These are phyloP conservation scores for Solanum tarijense DNA, from an alignment of 257 asterid species.

Conservation along the genomic window DNA sequence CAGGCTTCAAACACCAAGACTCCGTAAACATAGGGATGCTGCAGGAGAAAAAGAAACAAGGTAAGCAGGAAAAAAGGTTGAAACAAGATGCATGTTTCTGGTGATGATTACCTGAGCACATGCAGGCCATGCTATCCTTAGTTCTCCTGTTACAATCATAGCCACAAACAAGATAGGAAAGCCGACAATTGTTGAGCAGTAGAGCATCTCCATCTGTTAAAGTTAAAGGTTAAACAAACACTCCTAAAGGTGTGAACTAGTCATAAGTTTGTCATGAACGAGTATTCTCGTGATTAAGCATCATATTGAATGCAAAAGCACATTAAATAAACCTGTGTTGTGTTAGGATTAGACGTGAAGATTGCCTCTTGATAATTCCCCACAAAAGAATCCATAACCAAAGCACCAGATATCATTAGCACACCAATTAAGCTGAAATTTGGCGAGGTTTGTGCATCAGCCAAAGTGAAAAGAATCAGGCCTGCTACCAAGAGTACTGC, in stretches of 20 bases:
- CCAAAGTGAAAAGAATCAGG: conserved; percentile 79
- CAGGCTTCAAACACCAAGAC: conserved; percentile 86
- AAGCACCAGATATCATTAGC: conserved; percentile 73
- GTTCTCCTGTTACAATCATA: conserved; percentile 79
- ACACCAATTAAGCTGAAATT: conserved; percentile 79
- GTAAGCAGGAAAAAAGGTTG: background rate
- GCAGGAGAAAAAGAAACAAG: conserved; percentile 11
- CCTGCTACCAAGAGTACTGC: conserved; percentile 80
- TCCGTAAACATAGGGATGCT: conserved; percentile 91
- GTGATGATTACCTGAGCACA: conserved; percentile 50
- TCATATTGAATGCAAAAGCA: background rate
- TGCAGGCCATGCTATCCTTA: conserved; percentile 66
- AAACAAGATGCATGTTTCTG: background rate
- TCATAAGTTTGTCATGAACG: background rate
- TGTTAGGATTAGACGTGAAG: conserved; percentile 74
- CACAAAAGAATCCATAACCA: conserved; percentile 74
- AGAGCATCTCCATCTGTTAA: conserved; percentile 89
- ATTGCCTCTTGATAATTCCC: conserved; percentile 94
- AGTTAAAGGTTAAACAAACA: background rate
- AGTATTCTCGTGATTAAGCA: background rate
- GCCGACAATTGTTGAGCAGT: conserved; percentile 92
- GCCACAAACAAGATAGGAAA: conserved; percentile 94
- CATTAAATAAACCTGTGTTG: conserved; percentile 52
- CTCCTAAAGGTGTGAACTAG: background rate
- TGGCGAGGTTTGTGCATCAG: conserved; percentile 85